Conservation (phyloP, 495 filamentous ascomycete species). For the Penicillium parvum region DNA sequence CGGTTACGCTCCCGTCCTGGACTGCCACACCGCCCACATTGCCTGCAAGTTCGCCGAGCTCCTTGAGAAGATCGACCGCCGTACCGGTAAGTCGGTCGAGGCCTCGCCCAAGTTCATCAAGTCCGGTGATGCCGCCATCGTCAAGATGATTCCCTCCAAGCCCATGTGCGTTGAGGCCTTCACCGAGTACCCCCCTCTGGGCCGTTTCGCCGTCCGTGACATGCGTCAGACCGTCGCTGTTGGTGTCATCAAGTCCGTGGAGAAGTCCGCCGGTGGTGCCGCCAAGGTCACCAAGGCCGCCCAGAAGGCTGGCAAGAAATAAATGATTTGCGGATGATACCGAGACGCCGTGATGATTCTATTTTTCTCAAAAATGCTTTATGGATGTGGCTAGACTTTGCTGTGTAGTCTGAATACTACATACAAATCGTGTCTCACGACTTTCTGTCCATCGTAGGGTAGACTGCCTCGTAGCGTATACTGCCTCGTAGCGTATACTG, state of each 20-base stretch:
- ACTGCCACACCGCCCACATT: constrained; percentile 99
- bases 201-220: constrained; percentile 96
- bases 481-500: not conserved
- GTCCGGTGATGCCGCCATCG: constrained; percentile 99
- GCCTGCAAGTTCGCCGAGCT: constrained; percentile 99
- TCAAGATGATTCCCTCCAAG: constrained; percentile 99
- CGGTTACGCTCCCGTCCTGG: constrained; percentile 96
- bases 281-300: constrained; percentile 78
- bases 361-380: constrained; percentile 29
- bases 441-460: constrained; percentile 1
- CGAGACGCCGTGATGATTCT: constrained; percentile 33
- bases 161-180: constrained; percentile 99
- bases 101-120: constrained; percentile 96
- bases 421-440: constrained; percentile 23
- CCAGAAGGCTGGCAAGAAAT: constrained; percentile 66
- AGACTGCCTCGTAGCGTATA: not conserved
- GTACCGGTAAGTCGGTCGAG: constrained; percentile 98
- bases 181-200: constrained; percentile 98
- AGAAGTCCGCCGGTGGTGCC: constrained; percentile 62
- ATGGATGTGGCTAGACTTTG: constrained; percentile 30
- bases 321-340: constrained; percentile 36
- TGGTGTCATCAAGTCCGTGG: constrained; percentile 89
- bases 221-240: constrained; percentile 93
- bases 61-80: constrained; percentile 99
- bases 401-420: constrained; percentile 23